Percentiles rank a stretch among this genome's conserved stretches.
phyloP scores from a whole-genome alignment of 2,329 filamentous ascomycete genomes.

The Curvularia verruculosa region DNA sequence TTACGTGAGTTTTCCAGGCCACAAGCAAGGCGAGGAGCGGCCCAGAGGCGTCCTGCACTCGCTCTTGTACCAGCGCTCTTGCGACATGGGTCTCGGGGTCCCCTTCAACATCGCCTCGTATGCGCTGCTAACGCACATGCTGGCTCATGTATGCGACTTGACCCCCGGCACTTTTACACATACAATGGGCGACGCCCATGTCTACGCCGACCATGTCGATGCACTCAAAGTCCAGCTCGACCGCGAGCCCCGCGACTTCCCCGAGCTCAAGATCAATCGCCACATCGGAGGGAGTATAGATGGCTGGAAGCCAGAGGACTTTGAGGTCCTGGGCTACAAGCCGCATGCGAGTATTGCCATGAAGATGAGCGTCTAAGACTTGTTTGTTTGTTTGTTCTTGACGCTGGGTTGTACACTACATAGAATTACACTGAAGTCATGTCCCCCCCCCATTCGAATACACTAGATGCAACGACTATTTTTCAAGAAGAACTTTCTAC shows the following conservation, averaged over 20 bases:
- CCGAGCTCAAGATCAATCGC: constrained; percentile 73
- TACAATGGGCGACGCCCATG: constrained; percentile 97
- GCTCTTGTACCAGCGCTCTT: constrained; percentile 89
- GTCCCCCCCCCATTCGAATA: too few species aligned
- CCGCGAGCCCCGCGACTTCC: constrained; percentile 81
- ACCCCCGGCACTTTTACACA: constrained; percentile 88
- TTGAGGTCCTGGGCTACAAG: constrained; percentile 84
- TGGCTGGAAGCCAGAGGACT: constrained; percentile 87
- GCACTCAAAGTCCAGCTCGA: constrained; percentile 81
- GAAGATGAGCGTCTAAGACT: constrained; percentile 93
- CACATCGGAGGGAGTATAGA: constrained; percentile 79
- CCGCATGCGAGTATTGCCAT: constrained; percentile 92
- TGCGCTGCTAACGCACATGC: constrained; percentile 91
- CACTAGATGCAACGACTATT: background rate
- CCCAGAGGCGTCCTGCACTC: constrained; percentile 77
- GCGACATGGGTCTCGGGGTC: constrained; percentile 96
- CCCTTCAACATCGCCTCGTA: constrained; percentile 98
- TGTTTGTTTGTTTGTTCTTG: background rate
- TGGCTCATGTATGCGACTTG: constrained; percentile 84
- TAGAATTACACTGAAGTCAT: too few species aligned
- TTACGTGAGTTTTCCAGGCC: constrained; percentile 76
- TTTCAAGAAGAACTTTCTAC: too few species aligned
- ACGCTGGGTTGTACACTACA: background rate
- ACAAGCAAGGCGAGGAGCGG: constrained; percentile 38
- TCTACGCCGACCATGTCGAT: constrained; percentile 91